Evolutionary conservation across 176 grass and related monocot genomes (phyloP).

Genomic region (Rhynchospora breviuscula): DNA sequence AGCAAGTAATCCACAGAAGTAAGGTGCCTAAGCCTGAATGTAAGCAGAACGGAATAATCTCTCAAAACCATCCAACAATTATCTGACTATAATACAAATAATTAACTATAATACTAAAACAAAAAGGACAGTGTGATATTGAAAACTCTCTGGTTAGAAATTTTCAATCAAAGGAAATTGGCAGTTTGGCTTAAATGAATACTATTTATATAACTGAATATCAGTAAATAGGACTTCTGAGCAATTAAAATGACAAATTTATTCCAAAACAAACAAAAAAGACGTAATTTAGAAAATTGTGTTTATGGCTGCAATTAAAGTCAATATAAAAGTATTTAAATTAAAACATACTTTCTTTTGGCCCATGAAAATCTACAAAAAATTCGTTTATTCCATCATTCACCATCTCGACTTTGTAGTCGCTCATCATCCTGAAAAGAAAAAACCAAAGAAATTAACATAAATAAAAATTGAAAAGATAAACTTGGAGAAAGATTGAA

Average conservation of each 20-base stretch:
- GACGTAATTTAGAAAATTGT: background rate
- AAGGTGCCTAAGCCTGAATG: background rate
- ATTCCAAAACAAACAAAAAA: too few species aligned
- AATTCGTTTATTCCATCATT: constrained; percentile 59
- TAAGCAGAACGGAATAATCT: background rate
- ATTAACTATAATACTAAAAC: background rate
- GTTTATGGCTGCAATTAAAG: background rate
- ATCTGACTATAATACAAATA: background rate
- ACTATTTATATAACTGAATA: background rate
- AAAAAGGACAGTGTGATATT: background rate
- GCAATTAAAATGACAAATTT: too few species aligned
- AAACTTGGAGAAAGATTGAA: background rate
- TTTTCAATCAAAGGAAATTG: background rate
- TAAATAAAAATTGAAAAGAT: background rate
- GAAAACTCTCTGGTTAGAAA: too few species aligned
- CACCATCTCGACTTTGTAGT: constrained; percentile 56
- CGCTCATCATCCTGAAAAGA: constrained; percentile 52
- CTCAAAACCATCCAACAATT: background rate
- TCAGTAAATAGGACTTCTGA: too few species aligned
- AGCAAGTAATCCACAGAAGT: background rate
- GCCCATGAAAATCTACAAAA: constrained; percentile 58
- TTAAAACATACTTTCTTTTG: constrained; percentile 33
- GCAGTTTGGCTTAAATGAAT: background rate
- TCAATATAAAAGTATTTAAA: background rate
- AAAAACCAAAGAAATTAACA: background rate